Evolutionary conservation across 768 basidiomycete genomes (phyloP), one percentile per base, ranked within the genome.

Genomic region (Lactarius psammicola): DNA sequence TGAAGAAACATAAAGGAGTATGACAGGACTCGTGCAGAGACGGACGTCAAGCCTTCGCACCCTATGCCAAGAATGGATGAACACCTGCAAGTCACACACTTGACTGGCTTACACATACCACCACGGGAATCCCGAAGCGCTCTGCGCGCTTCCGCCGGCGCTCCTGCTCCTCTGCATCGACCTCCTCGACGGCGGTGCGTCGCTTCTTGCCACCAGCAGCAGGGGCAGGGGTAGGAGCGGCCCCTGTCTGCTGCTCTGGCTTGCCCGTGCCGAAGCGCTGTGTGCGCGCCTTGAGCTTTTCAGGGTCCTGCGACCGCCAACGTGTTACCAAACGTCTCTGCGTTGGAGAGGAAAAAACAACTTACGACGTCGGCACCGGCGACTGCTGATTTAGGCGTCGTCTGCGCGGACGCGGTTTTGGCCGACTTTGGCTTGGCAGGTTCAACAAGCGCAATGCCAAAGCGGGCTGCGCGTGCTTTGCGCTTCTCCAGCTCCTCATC

Each of bases 401-500:
- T 40, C 7, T 49, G 23, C 60, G 70, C 74, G 18, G 66, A 51
- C 2, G 65, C 58, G 6, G 46, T 23, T 34, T 57, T 66, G n/a
- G 72, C 26, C 11, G 49, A 61, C 56, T 75, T 74, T 67, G 77
- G 59, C 55, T 74, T 66, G 6, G 72, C 64, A 31, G 82, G 79
- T 56, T 79, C 78, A 10, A 87, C 82, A 9, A 87, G 71, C 4
- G 86, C 82, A n/a, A 87, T 85, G 36, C 86, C 86, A 69, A 90
- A 90, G n/a, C 89, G 84, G 20, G 79, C 86, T 6, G 88, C 88
- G 49, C 89, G 84, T 51, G 80, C 78, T 72, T 77, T 84, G 60
- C 85, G 84, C 70, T 80, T 86, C 68, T 82, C 86, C 11, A 80
- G 74, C 60, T 89, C 88, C 30, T 75, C 63, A 65, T 87, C 85